Evolutionary conservation across 495 filamentous ascomycete genomes (phyloP).

Genomic region (Penicillium mononematosum): DNA sequence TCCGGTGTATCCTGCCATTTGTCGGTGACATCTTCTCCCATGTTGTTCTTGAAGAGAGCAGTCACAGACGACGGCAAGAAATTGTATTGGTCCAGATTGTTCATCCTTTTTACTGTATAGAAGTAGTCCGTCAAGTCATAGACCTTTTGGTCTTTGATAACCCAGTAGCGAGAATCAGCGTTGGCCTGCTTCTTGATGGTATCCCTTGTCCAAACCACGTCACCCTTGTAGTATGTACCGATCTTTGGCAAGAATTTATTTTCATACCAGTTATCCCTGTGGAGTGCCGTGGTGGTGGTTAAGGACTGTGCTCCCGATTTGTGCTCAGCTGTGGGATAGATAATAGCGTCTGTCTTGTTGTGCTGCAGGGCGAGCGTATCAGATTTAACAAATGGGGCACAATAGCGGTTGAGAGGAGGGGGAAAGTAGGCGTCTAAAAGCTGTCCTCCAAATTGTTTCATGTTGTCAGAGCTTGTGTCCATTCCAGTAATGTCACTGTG

Average conservation of each 20-base stretch:
- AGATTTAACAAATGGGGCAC: slow-evolving; percentile 61
- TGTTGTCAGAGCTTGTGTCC: slow-evolving; percentile 60
- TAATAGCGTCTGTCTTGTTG: slow-evolving; percentile 59
- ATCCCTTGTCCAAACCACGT: slow-evolving; percentile 70
- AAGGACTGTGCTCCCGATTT: slow-evolving; percentile 58
- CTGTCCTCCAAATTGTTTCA: slow-evolving; percentile 74
- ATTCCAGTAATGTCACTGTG: slow-evolving; percentile 66
- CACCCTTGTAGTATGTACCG: slow-evolving; percentile 80
- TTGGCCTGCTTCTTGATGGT: slow-evolving; percentile 55
- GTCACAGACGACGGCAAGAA: slow-evolving; percentile 69
- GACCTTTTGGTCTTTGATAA: slow-evolving; percentile 67
- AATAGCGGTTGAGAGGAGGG: slow-evolving; percentile 73
- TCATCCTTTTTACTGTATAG: slow-evolving; percentile 57
- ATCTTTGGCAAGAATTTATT: slow-evolving; percentile 75
- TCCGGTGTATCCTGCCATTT: slow-evolving; percentile 55
- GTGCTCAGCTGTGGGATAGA: slow-evolving; percentile 56
- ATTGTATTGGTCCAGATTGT: slow-evolving; percentile 51
- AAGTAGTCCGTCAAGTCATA: slow-evolving; percentile 95
- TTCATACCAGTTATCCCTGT: slow-evolving; percentile 71
- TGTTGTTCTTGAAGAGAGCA: slow-evolving; percentile 65
- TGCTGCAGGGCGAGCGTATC: slow-evolving; percentile 50
- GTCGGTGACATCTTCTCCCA: slow-evolving; percentile 73
- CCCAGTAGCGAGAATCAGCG: slow-evolving; percentile 70
- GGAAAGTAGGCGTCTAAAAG: slow-evolving; percentile 83
- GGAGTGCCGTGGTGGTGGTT: slow-evolving; percentile 53